Base-by-base conservation (phyloP, 1,139 yeast genomes). In the Zygoascus meyerae region DNA sequence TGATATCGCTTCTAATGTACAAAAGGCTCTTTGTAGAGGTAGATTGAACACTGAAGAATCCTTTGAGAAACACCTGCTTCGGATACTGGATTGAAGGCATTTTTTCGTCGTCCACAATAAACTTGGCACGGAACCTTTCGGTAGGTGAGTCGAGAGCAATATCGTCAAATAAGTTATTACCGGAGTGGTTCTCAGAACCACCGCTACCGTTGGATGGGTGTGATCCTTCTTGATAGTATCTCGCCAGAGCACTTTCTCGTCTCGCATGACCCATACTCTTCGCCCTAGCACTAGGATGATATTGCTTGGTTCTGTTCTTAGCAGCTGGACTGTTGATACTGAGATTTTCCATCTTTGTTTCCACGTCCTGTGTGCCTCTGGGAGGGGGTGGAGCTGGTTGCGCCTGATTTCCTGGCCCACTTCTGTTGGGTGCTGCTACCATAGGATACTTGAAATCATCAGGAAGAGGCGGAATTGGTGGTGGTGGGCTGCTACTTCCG, bases 81-180 rank as follows among this genome's bases (percentile, higher is more conserved):
- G 96, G 95, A 61, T 81, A 86, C 62, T 89, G 96, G 62, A 90
- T 89, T 0, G 96, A 87, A 26, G 95, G 95, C 97, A 90, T 89
- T 12, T 85, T 70, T 12, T 42, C 34, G 11, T 33, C 38, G 10
- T 46, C 45, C 9, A 31, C 43, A 29, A 32, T 32, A 29, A 26
- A 18, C 6, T 31, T 31, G 14, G 29, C 31, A 12, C 9, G 26
- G 10, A 31, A 8, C 6, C 35, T 30, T 21, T 38, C 46, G 3
- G 34, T 43, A 4, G 61, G 57, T 36, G 53, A 56, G 48, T 75
- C 80, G 56, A 81, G 71, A 40, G 78, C 76, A 37, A 78, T 77
- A 56, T 81, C 89, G 62, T 83, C 90, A 61, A 81, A 79, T 69
- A 75, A 77, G 4, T 78, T 84, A 54, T 76, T 81, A 16, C 74